Base-by-base conservation (phyloP, 805 yeast genomes). In the Myxozyma sirexii region DNA sequence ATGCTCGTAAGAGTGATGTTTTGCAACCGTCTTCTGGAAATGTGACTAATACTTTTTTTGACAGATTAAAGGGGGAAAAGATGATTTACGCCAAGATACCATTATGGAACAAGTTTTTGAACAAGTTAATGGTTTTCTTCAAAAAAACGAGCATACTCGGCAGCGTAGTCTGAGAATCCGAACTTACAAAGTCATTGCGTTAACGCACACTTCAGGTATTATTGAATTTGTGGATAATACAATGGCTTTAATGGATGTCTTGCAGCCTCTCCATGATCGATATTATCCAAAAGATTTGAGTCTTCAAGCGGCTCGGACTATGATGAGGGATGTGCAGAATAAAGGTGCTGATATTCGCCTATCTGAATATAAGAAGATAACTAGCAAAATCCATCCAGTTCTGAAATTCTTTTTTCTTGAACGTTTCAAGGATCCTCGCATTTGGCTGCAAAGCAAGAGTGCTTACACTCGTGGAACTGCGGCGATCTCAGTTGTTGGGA, bases 41-140 rank as follows among this genome's bases (percentile, higher is more conserved):
- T n/a, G 12, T 3, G 13, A 49, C n/a, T 49, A 24, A 48, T 39
- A 57, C 17, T 41, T 15, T 24, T 26, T 3, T 12, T 26, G 26
- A 21, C 7, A 56, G 65, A 46, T 62, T 65, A 94, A 94, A 70
- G 90, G 90, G 26, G 91, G 96, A 4, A 81, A 89, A 8, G 99
- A 94, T 74, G 99, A 94, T 74, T 76, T 94, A 54, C 77, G 98
- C 53, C 99, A 96, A 74, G 99, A 94, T 74, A 88, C 96, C 0
- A 90, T 94, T 57, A 96, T 94, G 99, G 96, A 93, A 71, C 98
- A 94, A 71, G 98, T 93, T 1, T 94, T 96, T 72, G 87, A 81
- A 21, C 89, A 91, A 68, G 97, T 91, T 15, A 91, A 92, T 69
- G 73, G 77, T 13, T 80, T 90, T 38, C 79, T 93, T 56, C 71